These are phyloP conservation scores for Curvularia eragrostidis DNA, from an alignment of 2,329 filamentous ascomycete species.

Conservation along the genomic window DNA sequence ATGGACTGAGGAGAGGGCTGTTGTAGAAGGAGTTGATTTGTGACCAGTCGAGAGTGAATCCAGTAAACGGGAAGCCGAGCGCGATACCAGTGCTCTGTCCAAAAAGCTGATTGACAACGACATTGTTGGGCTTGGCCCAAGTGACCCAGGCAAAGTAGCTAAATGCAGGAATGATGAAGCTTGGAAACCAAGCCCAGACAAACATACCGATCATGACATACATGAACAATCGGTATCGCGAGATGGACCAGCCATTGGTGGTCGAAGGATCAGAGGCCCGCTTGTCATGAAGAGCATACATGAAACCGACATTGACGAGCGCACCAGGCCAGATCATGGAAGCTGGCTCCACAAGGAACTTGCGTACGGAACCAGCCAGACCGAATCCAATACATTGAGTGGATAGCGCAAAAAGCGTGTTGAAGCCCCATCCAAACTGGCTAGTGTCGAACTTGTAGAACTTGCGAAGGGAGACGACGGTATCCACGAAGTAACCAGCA, in stretches of 20 bases:
- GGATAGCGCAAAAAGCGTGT: neutral
- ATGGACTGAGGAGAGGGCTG: neutral
- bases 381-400: neutral
- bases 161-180: neutral
- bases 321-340: neutral
- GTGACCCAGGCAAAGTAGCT: conserved; percentile 1
- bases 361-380: neutral
- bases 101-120: neutral
- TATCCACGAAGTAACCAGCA: neutral
- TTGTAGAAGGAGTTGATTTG: conserved; percentile 1
- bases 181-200: neutral
- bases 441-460: neutral
- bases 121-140: neutral
- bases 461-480: neutral
- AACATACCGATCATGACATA: neutral
- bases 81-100: neutral
- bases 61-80: neutral
- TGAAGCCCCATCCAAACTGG: neutral
- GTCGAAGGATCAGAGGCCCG: neutral
- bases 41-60: neutral
- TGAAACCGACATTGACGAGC: neutral
- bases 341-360: neutral
- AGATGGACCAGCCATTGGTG: neutral
- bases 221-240: neutral
- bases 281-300: neutral